phyloP scores from a whole-genome alignment of 1,284 basidiomycete genomes.

The Trametes versicolor region DNA sequence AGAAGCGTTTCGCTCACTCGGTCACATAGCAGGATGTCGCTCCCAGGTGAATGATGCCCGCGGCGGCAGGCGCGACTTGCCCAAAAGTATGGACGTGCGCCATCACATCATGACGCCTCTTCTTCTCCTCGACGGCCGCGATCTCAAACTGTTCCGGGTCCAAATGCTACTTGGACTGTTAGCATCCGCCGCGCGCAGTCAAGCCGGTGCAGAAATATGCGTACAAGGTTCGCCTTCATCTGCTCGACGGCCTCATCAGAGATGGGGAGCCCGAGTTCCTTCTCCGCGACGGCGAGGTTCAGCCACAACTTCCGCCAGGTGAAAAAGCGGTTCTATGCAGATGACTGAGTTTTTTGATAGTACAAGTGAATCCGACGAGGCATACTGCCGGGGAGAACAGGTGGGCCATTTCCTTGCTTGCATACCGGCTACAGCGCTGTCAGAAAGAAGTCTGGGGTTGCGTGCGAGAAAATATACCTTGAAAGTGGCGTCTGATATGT shows the following conservation, averaged over 20 bases:
- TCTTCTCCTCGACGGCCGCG: slow-evolving; percentile 96
- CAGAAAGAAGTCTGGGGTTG: slow-evolving; percentile 25
- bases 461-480: slow-evolving; percentile 55
- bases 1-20: slow-evolving; percentile 67
- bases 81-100: slow-evolving; percentile 99
- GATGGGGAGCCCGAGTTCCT: slow-evolving; percentile 93
- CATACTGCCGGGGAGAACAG: slow-evolving; percentile 91
- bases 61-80: slow-evolving; percentile 92
- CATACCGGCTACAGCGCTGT: slow-evolving; percentile 85
- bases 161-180: slow-evolving; percentile 62
- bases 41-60: slow-evolving; percentile 97
- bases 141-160: slow-evolving; percentile 93
- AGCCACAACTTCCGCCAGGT: slow-evolving; percentile 99
- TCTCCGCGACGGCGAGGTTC: slow-evolving; percentile 95
- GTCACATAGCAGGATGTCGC: slow-evolving; percentile 99
- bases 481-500: slow-evolving; percentile 82
- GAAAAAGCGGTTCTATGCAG: slow-evolving; percentile 86
- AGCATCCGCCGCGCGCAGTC: neutral
- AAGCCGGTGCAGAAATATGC: neutral
- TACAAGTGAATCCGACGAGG: slow-evolving; percentile 14
- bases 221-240: slow-evolving; percentile 91
- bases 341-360: neutral
- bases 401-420: slow-evolving; percentile 98
- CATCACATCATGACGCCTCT: slow-evolving; percentile 99
- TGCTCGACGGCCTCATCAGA: slow-evolving; percentile 92